phyloP scores from a whole-genome alignment of 805 yeast species.

The Maudiozyma saulgeensis region DNA sequence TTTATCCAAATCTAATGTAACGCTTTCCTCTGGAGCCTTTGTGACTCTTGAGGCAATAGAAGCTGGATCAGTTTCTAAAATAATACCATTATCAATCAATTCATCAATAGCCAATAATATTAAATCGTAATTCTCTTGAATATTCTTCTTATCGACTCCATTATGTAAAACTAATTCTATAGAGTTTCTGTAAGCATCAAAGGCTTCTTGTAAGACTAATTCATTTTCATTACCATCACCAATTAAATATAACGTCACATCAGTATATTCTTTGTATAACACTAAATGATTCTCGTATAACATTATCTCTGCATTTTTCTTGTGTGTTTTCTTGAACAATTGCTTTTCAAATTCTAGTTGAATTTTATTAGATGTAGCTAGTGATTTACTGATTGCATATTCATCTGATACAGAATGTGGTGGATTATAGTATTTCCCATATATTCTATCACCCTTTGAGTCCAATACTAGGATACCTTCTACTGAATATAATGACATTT shows the following conservation, averaged over 20 bases:
- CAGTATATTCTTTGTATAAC: conserved; percentile 79
- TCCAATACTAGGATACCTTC: conserved; percentile 76
- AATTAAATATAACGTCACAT: conserved; percentile 59
- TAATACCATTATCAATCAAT: conserved; percentile 85
- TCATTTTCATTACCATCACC: conserved; percentile 80
- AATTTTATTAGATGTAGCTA: conserved; percentile 34
- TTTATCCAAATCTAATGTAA: conserved; percentile 59
- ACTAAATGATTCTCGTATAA: conserved; percentile 71
- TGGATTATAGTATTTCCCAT: conserved; percentile 73
- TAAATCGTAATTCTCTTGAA: conserved; percentile 78
- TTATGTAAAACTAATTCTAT: conserved; percentile 58
- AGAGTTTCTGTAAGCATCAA: conserved; percentile 72
- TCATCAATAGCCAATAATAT: conserved; percentile 84
- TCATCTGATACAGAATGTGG: conserved; percentile 35
- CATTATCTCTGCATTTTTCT: conserved; percentile 70
- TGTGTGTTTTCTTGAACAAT: conserved; percentile 66
- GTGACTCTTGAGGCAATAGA: conserved; percentile 87
- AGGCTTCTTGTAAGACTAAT: conserved; percentile 60
- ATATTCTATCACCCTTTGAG: conserved; percentile 67
- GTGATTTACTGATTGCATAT: conserved; percentile 2
- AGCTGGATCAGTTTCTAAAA: conserved; percentile 81
- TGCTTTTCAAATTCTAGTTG: conserved; percentile 71
- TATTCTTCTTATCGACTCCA: conserved; percentile 65
- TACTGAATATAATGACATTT: conserved; percentile 62
- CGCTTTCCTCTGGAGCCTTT: conserved; percentile 63